Conservation (phyloP, 116 monocot genomes). For the Dioscorea cayenensis region DNA sequence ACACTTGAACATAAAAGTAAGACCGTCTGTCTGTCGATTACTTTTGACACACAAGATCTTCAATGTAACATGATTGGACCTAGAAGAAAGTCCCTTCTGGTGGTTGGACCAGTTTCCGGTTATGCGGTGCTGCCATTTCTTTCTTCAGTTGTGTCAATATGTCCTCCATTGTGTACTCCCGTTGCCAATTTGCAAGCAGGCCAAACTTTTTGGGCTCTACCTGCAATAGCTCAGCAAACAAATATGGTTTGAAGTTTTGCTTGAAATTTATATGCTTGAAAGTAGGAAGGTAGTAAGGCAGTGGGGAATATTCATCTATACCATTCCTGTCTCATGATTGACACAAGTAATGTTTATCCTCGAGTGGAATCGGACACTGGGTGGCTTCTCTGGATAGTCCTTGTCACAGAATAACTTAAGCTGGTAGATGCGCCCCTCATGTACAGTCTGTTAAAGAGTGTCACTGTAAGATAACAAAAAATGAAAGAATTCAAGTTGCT, state of each 20-base stretch:
- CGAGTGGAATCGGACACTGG: constrained; percentile 58
- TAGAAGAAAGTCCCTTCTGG: constrained; percentile 54
- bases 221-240: constrained; percentile 15
- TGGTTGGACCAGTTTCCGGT: constrained; percentile 48
- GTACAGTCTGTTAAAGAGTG: constrained; percentile 41
- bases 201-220: constrained; percentile 46
- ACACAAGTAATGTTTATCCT: constrained; percentile 60
- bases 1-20: not conserved
- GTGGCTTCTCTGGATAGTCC: constrained; percentile 67
- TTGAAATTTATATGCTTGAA: not conserved
- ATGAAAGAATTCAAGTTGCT: not conserved
- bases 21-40: not conserved
- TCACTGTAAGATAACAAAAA: not conserved
- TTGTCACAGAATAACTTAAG: constrained; percentile 63
- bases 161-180: constrained; percentile 47
- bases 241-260: not conserved
- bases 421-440: constrained; percentile 69
- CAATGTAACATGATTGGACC: not conserved
- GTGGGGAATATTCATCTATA: constrained; percentile 1
- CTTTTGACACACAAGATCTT: not conserved
- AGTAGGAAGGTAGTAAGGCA: not conserved
- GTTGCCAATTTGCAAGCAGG: constrained; percentile 40
- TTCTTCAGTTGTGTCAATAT: constrained; percentile 51
- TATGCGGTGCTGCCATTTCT: constrained; percentile 49
- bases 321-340: constrained; percentile 62